Base-by-base conservation (phyloP, 2,329 filamentous ascomycete genomes). In the Moelleriella libera region DNA sequence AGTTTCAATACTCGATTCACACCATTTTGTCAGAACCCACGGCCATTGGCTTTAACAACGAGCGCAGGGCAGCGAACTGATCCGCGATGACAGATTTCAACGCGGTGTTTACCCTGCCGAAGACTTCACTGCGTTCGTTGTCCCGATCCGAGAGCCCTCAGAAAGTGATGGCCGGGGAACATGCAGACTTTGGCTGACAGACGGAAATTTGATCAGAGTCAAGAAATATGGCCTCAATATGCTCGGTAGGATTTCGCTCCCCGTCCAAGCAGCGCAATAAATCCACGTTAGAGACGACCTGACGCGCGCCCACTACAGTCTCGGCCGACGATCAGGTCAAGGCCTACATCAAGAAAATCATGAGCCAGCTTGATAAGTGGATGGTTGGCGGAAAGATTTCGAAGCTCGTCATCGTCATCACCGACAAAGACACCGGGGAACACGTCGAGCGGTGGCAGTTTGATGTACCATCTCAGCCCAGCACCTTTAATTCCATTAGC, bases 151-250 rank as follows among this genome's bases (percentile, higher is more conserved):
- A 21, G 21, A 21, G 21, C 21, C 21, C 21, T 21, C 21, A 21
- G 21, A 21, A 21, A 21, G 21, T 21, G 21, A 21, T 21, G 21
- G 21, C 21, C 2, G 21, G 21, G 21, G 21, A 21, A 21, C 3
- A 21, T 21, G 21, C 21, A 21, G 21, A 21, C 21, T 21, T 21
- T 21, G 21, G 3, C 21, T 21, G 21, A 21, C 21, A 21, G 21
- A 21, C 21, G 21, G 2, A 21, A 21, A n/a, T 21, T 41, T 14
- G 0, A 8, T 30, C 48, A 68, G 62, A 41, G 89, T 98, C 60
- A 98, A 98, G 71, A 98, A 98, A 70, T 98, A 98, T 83, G 92
- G 92, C 58, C 78, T 98, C 59, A 97, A 95, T 60, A 95, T 96
- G 88, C 85, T 95, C 58, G 78, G 80, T 85, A 65, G 53, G 69